These are phyloP conservation scores for Plantago coronopus DNA, from an alignment of 305 asterid genomes.

Conservation along the genomic window DNA sequence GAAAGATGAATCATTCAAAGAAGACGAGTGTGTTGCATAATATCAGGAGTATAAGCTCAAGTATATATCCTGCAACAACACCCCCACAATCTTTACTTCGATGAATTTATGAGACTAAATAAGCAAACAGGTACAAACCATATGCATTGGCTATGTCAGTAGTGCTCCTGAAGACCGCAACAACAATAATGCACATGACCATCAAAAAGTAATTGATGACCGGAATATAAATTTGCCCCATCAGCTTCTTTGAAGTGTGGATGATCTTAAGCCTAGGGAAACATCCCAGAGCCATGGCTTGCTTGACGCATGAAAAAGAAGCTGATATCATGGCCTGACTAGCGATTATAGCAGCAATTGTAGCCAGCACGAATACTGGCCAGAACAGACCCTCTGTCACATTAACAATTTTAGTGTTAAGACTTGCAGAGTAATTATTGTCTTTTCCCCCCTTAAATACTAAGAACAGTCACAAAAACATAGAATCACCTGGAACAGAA, in stretches of 20 bases:
- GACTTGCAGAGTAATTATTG: neutral
- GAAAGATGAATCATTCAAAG: no score
- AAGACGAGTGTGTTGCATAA: no score
- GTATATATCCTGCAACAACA: no score
- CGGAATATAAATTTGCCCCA: conserved; percentile 97
- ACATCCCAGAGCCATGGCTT: conserved; percentile 97
- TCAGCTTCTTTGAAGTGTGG: conserved; percentile 79
- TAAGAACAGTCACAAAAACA: conserved; percentile 1
- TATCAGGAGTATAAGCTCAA: no score
- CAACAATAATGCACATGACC: conserved; percentile 88
- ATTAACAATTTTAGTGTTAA: conserved; percentile 26
- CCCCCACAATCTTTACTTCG: neutral
- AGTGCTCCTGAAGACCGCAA: conserved; percentile 83
- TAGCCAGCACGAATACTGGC: conserved; percentile 85
- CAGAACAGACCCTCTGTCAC: conserved; percentile 70
- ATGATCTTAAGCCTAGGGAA: conserved; percentile 87
- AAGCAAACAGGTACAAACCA: conserved; percentile 38
- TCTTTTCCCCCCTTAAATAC: neutral
- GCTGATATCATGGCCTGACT: conserved; percentile 99
- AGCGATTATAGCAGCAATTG: conserved; percentile 91
- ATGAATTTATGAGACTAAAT: neutral
- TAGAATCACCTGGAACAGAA: conserved; percentile 77
- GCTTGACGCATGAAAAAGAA: conserved; percentile 90
- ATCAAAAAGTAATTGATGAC: conserved; percentile 88
- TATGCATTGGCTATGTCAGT: conserved; percentile 86